phyloP scores from a whole-genome alignment of 371 early-diverging fungal species.

The Nematocida parisii region DNA sequence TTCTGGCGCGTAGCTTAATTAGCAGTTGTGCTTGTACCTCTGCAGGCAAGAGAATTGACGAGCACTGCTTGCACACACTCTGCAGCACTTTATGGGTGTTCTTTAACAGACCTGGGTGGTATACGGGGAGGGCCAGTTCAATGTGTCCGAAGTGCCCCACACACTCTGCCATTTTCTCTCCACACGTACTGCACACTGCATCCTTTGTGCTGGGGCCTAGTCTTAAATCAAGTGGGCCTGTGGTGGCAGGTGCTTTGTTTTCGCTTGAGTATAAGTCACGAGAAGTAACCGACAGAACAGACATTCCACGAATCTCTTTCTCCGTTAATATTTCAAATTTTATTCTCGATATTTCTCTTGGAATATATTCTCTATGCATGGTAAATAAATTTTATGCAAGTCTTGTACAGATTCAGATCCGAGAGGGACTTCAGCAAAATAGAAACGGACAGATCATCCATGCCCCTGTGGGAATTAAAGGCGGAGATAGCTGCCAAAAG shows the following conservation, averaged over 20 bases:
- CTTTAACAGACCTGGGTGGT: conserved; percentile 92
- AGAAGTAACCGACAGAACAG: conserved; percentile 81
- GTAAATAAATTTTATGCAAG: conserved; percentile 53
- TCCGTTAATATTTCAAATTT: conserved; percentile 82
- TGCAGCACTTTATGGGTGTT: conserved; percentile 81
- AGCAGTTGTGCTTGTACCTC: conserved; percentile 55
- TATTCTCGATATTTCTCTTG: conserved; percentile 68
- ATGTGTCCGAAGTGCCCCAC: conserved; percentile 95
- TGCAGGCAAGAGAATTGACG: conserved; percentile 53
- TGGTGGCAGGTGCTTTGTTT: conserved; percentile 73
- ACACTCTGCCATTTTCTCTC: conserved; percentile 80
- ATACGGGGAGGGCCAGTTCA: conserved; percentile 86
- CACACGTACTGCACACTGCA: conserved; percentile 83
- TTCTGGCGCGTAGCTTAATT: conserved; percentile 43
- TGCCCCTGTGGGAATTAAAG: conserved; percentile 70
- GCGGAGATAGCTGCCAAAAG: conserved; percentile 68
- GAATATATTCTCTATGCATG: conserved; percentile 33
- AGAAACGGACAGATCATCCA: conserved; percentile 61
- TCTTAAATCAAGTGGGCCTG: conserved; percentile 64
- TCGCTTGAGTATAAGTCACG: conserved; percentile 79
- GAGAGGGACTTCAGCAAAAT: conserved; percentile 66
- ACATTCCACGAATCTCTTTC: conserved; percentile 76
- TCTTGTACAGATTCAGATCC: conserved; percentile 67
- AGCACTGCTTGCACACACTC: conserved; percentile 85
- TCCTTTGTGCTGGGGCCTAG: conserved; percentile 74